phyloP scores from a whole-genome alignment of 2,329 filamentous ascomycete species.

The Botrytis elliptica region DNA sequence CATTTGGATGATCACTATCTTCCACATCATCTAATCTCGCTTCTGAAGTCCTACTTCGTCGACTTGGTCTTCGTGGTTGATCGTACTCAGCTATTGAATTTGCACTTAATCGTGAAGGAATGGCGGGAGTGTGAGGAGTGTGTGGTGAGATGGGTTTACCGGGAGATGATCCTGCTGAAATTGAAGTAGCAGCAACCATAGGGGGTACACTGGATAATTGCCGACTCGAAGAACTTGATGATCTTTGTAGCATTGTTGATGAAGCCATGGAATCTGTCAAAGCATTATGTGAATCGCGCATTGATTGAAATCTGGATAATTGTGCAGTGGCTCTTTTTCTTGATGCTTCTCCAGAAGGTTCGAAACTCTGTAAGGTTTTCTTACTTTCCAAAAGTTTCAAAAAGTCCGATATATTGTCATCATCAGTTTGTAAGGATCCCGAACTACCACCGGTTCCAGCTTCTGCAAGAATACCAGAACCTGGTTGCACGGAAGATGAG shows the following conservation, averaged over 20 bases:
- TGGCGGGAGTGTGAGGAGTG: slow-evolving; percentile 88
- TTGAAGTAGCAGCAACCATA: slow-evolving; percentile 69
- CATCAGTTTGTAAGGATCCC: slow-evolving; percentile 70
- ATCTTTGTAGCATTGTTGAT: slow-evolving; percentile 80
- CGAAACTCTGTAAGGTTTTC: slow-evolving; percentile 81
- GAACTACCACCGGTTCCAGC: slow-evolving; percentile 64
- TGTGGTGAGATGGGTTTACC: slow-evolving; percentile 87
- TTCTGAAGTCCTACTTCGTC: slow-evolving; percentile 30
- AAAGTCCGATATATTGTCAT: slow-evolving; percentile 92
- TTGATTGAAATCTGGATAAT: slow-evolving; percentile 79
- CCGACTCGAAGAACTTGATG: slow-evolving; percentile 69
- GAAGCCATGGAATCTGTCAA: slow-evolving; percentile 93
- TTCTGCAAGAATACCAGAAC: slow-evolving; percentile 76
- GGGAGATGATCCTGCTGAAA: slow-evolving; percentile 84
- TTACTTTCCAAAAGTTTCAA: slow-evolving; percentile 83
- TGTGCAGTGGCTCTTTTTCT: slow-evolving; percentile 76
- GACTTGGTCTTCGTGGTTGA: slow-evolving; percentile 34
- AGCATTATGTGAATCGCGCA: slow-evolving; percentile 85
- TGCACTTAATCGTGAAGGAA: slow-evolving; percentile 89
- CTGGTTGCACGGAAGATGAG: slow-evolving; percentile 68
- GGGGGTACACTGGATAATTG: slow-evolving; percentile 60
- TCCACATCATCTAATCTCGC: slow-evolving; percentile 31
- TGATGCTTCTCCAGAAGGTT: slow-evolving; percentile 64
- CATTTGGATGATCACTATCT: slow-evolving; percentile 40
- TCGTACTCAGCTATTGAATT: slow-evolving; percentile 77